These are phyloP conservation scores for Piromyces finnis DNA, from an alignment of 192 early-diverging fungal genomes.

Conservation along the genomic window DNA sequence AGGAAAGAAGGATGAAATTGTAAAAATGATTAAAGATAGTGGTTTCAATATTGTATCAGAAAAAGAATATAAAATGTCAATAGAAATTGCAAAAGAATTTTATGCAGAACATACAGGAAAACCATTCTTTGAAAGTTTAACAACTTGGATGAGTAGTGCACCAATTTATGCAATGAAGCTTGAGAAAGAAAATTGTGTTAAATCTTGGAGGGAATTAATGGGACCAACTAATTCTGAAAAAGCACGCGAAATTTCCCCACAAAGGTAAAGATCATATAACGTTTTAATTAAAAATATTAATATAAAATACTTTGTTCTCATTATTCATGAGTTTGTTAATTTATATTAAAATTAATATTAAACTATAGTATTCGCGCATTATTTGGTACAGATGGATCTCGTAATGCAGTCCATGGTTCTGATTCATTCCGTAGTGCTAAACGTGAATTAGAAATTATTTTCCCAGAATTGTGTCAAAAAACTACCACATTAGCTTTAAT, in stretches of 20 bases:
- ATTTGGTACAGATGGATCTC: slow-evolving; percentile 26
- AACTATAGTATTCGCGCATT: slow-evolving; percentile 22
- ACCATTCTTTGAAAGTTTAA: neutral
- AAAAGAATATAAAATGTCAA: neutral
- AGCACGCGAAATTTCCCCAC: slow-evolving; percentile 20
- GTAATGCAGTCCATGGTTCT: slow-evolving; percentile 29
- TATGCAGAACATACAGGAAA: neutral
- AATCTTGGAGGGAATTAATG: slow-evolving; percentile 27
- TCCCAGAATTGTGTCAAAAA: neutral
- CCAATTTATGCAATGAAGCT: slow-evolving; percentile 28
- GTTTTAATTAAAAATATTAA: too few relatives aligned
- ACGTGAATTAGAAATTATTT: neutral
- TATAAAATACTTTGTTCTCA: too few relatives aligned
- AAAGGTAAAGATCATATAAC: slow-evolving; percentile 24
- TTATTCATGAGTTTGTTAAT: too few relatives aligned
- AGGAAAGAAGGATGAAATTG: neutral
- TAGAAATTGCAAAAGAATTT: neutral
- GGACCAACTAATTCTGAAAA: slow-evolving; percentile 23
- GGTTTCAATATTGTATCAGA: neutral
- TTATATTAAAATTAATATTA: too few relatives aligned
- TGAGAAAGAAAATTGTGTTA: slow-evolving; percentile 22
- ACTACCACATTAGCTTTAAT: neutral
- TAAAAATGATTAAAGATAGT: neutral
- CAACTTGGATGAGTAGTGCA: slow-evolving; percentile 2
- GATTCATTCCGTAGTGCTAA: neutral